Evolutionary conservation across 768 basidiomycete species (phyloP).

Genomic region (Boletus vermiculosoides): DNA sequence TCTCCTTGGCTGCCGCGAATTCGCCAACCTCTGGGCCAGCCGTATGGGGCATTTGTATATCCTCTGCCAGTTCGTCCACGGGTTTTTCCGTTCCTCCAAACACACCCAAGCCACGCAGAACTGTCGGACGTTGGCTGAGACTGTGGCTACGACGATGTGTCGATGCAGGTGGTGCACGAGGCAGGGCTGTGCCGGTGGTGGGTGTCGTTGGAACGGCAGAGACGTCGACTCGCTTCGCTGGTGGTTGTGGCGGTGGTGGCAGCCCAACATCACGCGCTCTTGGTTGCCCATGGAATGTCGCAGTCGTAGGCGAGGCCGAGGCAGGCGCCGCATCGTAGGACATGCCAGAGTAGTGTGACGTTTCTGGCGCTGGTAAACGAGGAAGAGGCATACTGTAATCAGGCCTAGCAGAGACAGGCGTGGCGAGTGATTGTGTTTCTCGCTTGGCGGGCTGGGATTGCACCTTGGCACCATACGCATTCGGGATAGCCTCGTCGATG

Average conservation of each 20-base stretch:
- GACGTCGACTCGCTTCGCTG: slow-evolving; percentile 34
- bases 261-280: slow-evolving; percentile 64
- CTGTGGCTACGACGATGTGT: slow-evolving; percentile 84
- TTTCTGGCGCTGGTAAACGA: slow-evolving; percentile 75
- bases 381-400: slow-evolving; percentile 86
- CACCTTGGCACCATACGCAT: slow-evolving; percentile 26
- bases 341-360: slow-evolving; percentile 77
- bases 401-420: slow-evolving; percentile 42
- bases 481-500: slow-evolving; percentile 21
- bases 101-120: slow-evolving; percentile 56
- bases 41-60: slow-evolving; percentile 49
- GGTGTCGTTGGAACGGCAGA: slow-evolving; percentile 23
- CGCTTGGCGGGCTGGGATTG: slow-evolving; percentile 35
- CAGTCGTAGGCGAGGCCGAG: slow-evolving; percentile 55
- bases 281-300: slow-evolving; percentile 58
- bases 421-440: slow-evolving; percentile 25
- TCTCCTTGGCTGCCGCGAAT: slow-evolving; percentile 46
- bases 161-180: slow-evolving; percentile 71
- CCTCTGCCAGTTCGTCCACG: slow-evolving; percentile 44
- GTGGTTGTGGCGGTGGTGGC: slow-evolving; percentile 35
- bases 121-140: slow-evolving; percentile 68
- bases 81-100: slow-evolving; percentile 45
- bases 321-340: slow-evolving; percentile 63
- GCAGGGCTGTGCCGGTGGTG: slow-evolving; percentile 38
- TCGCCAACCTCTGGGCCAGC: slow-evolving; percentile 63